Conservation (phyloP, 352 stramenopile species). For the Globisporangium orthogonon region DNA sequence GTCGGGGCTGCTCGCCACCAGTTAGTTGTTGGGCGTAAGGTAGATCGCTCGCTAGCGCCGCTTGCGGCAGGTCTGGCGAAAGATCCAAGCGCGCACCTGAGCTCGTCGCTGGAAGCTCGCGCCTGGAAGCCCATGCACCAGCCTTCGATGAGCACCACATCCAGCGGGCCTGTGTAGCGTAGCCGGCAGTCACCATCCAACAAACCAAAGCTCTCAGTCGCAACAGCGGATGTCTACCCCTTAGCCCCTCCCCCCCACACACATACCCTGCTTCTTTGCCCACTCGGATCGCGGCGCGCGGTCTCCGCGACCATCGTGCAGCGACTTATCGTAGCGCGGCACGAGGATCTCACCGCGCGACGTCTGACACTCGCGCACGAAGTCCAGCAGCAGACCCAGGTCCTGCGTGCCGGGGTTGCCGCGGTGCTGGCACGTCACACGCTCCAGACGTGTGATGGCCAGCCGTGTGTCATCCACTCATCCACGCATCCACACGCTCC, state of each 20-base stretch:
- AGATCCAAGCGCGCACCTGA: constrained; percentile 23
- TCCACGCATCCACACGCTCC: background rate
- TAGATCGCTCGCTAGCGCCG: background rate
- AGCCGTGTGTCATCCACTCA: background rate
- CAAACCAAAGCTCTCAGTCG: no score
- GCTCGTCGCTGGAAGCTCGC: constrained; percentile 19
- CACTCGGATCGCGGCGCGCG: constrained; percentile 50
- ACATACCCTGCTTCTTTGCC: constrained; percentile 47
- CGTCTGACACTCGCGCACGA: constrained; percentile 55
- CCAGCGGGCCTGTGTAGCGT: constrained; percentile 40
- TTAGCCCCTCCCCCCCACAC: no score
- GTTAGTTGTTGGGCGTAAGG: background rate
- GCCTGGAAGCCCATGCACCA: constrained; percentile 84
- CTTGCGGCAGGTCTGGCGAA: background rate
- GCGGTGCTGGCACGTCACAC: constrained; percentile 37
- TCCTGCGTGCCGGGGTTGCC: constrained; percentile 84
- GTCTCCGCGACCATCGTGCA: constrained; percentile 64
- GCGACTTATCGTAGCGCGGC: constrained; percentile 79
- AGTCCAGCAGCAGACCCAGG: constrained; percentile 47
- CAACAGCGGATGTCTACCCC: no score
- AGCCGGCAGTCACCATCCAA: no score
- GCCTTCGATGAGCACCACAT: constrained; percentile 80
- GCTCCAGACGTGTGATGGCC: background rate
- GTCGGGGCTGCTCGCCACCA: constrained; percentile 25
- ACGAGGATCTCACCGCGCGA: constrained; percentile 34